Evolutionary conservation across 768 basidiomycete genomes (phyloP), one percentile per base, ranked within the genome.

Genomic region (Boletus reticuloceps): DNA sequence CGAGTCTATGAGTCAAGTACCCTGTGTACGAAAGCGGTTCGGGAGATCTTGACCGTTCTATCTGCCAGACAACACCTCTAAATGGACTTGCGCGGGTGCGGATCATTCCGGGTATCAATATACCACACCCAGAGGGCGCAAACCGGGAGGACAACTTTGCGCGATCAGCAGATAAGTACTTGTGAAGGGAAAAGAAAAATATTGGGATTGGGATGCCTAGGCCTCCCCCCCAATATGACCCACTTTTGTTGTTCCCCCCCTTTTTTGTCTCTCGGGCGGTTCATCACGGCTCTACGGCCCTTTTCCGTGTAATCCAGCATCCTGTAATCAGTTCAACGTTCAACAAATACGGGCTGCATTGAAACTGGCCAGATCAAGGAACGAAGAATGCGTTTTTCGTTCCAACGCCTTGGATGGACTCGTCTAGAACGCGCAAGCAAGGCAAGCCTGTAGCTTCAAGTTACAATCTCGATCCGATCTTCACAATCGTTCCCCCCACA

Each of bases 31-130:
- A 53, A 65, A 56, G 61, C 31, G 51, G 46, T 27, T 40, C 29
- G 29, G 37, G 47, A 56, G 51, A 65, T 61, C 55, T 63, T 53
- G 53, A 55, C 66, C 61, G 58, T 66, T 56, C 56, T 56, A 66
- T 65, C 60, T 62, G 43, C 63, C 29, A 55, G 38, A 62, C 36
- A 39, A 39, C 29, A 29, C 42, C 49, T 59, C 57, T 61, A 56
- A 65, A 63, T 48, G 46, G 55, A 47, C 51, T 42, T 42, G 19
- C 29, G 29, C 29, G 36, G 38, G 10, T 48, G 53, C 64, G 66
- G 66, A 68, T 69, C 66, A 67, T 62, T 45, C 67, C 67, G 67
- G 58, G 58, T 29, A 54, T 59, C 59, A 58, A 55, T 43, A n/a
- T 27, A 6, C 47, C 39, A 12, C 36, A 36, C 8, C 55, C 22